Conservation (phyloP, 1,284 basidiomycete genomes). For the Ceratobasidium sp. region DNA sequence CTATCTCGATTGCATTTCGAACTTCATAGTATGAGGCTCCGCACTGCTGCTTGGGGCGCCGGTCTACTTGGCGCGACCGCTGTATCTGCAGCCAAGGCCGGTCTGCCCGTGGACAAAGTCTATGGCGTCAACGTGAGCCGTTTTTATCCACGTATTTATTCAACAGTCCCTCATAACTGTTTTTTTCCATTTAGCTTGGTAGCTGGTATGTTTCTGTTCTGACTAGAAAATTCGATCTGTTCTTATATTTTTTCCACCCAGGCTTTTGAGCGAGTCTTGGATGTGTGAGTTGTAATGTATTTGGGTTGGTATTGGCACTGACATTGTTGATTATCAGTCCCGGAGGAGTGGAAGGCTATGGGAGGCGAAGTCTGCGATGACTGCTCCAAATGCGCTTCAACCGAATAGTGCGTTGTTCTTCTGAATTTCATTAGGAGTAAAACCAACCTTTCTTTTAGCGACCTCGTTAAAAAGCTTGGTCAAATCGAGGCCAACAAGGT, state of each 20-base stretch:
- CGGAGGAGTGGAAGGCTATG: constrained; percentile 72
- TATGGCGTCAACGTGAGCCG: constrained; percentile 69
- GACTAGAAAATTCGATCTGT: neutral
- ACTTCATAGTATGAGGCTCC: constrained; percentile 12
- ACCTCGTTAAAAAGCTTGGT: constrained; percentile 63
- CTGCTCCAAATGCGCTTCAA: constrained; percentile 66
- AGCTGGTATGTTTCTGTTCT: constrained; percentile 54
- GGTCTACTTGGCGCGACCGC: constrained; percentile 10
- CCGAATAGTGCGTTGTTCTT: constrained; percentile 64
- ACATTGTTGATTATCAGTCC: constrained; percentile 47
- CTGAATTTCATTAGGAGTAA: neutral
- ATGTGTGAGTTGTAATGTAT: constrained; percentile 59
- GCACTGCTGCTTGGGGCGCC: neutral
- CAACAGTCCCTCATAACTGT: too few relatives aligned
- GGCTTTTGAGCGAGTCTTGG: constrained; percentile 72
- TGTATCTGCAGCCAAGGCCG: constrained; percentile 11
- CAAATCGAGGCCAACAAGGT: constrained; percentile 65
- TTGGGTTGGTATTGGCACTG: neutral
- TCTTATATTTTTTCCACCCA: constrained; percentile 47
- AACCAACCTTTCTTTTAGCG: constrained; percentile 27
- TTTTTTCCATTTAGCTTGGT: constrained; percentile 16
- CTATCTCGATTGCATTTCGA: neutral
- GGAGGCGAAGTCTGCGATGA: constrained; percentile 66
- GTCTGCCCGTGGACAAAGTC: constrained; percentile 57
- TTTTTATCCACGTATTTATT: too few relatives aligned